Evolutionary conservation across 441 rosid genomes (phyloP).

Genomic region (Raphanus hybrid): DNA sequence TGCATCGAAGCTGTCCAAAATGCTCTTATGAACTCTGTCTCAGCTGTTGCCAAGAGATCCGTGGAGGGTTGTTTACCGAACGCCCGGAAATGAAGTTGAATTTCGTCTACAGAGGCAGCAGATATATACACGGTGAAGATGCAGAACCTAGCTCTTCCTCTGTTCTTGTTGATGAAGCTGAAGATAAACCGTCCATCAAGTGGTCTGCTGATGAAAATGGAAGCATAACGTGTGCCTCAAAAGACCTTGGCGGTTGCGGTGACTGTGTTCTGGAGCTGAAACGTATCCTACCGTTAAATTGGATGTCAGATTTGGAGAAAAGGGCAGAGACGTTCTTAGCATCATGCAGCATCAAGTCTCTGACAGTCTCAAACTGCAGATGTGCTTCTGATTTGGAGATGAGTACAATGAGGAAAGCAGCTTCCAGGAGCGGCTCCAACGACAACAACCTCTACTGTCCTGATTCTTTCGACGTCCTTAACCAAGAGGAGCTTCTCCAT

Average conservation of each 20-base stretch:
- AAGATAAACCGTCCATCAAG: slow-evolving; percentile 24
- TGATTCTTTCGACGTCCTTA: slow-evolving; percentile 42
- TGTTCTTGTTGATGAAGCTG: slow-evolving; percentile 27
- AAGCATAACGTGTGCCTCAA: slow-evolving; percentile 69
- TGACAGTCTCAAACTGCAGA: slow-evolving; percentile 24
- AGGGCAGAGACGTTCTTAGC: slow-evolving; percentile 50
- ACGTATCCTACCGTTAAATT: slow-evolving; percentile 58
- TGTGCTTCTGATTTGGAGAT: slow-evolving; percentile 34
- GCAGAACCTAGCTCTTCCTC: slow-evolving; percentile 40
- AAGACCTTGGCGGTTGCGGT: slow-evolving; percentile 81
- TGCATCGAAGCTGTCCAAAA: slow-evolving; percentile 79
- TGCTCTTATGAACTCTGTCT: slow-evolving; percentile 88
- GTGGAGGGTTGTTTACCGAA: slow-evolving; percentile 51
- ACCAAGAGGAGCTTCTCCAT: slow-evolving; percentile 49
- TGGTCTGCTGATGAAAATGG: slow-evolving; percentile 69
- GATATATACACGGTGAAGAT: slow-evolving; percentile 83
- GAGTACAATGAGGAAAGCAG: slow-evolving; percentile 47
- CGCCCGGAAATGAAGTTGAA: slow-evolving; percentile 49
- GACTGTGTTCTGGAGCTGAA: slow-evolving; percentile 66
- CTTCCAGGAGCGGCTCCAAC: slow-evolving; percentile 56
- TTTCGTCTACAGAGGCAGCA: slow-evolving; percentile 56
- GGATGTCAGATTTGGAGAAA: slow-evolving; percentile 58
- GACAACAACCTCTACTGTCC: slow-evolving; percentile 77
- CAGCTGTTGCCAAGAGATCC: slow-evolving; percentile 80
- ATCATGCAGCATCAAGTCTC: slow-evolving; percentile 3